These are phyloP conservation scores for Geosiphon pyriformis DNA, from an alignment of 192 early-diverging fungal genomes.

Conservation along the genomic window DNA sequence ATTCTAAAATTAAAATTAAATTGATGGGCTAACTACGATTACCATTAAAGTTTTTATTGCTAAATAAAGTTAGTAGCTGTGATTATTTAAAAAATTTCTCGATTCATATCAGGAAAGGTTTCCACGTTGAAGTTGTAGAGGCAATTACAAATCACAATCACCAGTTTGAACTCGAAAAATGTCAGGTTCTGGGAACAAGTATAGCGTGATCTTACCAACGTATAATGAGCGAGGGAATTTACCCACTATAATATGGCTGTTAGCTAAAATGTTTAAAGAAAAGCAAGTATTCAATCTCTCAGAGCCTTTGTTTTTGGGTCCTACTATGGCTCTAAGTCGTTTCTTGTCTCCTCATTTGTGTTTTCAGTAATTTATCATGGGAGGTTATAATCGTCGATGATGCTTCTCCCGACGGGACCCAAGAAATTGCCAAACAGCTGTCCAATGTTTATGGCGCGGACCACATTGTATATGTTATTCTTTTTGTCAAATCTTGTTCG, in stretches of 20 bases:
- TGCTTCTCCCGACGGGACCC: slow-evolving; percentile 89
- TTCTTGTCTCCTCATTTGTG: not conserved
- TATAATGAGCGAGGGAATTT: slow-evolving; percentile 98
- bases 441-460: slow-evolving; percentile 80
- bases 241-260: slow-evolving; percentile 90
- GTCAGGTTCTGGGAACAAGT: slow-evolving; percentile 48
- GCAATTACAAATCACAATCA: too few relatives aligned
- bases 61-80: too few relatives aligned
- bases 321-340: not conserved
- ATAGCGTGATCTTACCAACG: slow-evolving; percentile 94
- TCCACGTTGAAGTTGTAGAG: too few relatives aligned
- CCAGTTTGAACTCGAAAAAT: not conserved
- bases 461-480: slow-evolving; percentile 56
- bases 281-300: slow-evolving; percentile 30
- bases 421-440: slow-evolving; percentile 88
- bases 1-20: too few relatives aligned
- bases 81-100: too few relatives aligned
- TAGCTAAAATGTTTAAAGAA: slow-evolving; percentile 82
- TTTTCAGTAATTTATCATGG: slow-evolving; percentile 72
- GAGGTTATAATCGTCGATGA: slow-evolving; percentile 98
- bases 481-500: not conserved
- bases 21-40: too few relatives aligned
- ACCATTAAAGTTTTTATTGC: too few relatives aligned
- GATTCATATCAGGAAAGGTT: too few relatives aligned
- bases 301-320: not conserved